Percentiles rank a stretch among this genome's conserved stretches.
Conservation (phyloP, 2,329 filamentous ascomycete genomes). For the Dactylonectria estremocensis region DNA sequence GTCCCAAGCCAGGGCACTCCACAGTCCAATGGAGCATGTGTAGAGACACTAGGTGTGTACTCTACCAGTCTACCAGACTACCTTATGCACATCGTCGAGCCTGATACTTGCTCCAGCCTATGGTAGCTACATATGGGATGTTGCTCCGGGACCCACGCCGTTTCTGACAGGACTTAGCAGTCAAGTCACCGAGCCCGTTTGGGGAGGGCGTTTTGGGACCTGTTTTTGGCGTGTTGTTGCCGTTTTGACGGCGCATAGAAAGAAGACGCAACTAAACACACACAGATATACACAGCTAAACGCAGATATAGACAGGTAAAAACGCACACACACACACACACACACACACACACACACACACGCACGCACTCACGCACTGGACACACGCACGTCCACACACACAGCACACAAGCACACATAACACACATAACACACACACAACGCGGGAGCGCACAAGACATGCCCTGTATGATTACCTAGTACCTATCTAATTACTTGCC, state of each 20-base stretch:
- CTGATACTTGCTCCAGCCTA: no score
- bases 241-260: constrained; percentile 42
- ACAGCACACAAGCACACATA: no score
- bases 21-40: not conserved
- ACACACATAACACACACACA: not conserved
- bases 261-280: constrained; percentile 41
- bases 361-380: constrained; percentile 12
- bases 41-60: no score
- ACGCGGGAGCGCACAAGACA: constrained; percentile 42
- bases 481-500: constrained; percentile 19
- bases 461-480: constrained; percentile 32
- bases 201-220: constrained; percentile 38
- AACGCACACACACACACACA: constrained; percentile 41
- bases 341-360: constrained; percentile 32
- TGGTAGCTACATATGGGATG: not conserved
- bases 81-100: no score
- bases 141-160: constrained; percentile 2
- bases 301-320: constrained; percentile 27
- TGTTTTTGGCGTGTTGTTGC: constrained; percentile 13
- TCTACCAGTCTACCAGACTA: no score
- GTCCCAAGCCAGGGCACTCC: not conserved
- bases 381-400: no score
- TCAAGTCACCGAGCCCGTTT: constrained; percentile 30
- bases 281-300: constrained; percentile 37
- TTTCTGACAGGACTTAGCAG: constrained; percentile 29